Percentiles rank a stretch among this genome's conserved stretches.
Evolutionary conservation across 2,329 filamentous ascomycete genomes (phyloP).

Genomic region (Trichoderma lentiforme): DNA sequence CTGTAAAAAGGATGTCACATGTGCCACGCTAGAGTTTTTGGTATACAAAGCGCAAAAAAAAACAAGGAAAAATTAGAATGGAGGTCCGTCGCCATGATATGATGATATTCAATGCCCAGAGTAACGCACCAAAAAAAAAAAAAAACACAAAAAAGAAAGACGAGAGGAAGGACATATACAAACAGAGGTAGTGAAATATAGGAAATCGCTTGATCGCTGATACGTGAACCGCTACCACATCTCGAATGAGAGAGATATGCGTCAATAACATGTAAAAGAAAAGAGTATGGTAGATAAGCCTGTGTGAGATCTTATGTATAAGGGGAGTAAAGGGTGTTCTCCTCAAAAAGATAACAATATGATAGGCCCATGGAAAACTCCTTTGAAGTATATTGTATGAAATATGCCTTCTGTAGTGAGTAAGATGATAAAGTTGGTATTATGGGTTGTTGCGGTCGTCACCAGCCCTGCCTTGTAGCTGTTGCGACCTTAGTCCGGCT

Average conservation of each 20-base stretch:
- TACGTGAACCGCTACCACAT: neutral
- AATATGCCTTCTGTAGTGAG: neutral
- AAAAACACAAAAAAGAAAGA: neutral
- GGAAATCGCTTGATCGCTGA: slow-evolving; percentile 8
- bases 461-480: neutral
- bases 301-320: neutral
- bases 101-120: neutral
- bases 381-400: neutral
- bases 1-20: neutral
- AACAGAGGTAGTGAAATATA: neutral
- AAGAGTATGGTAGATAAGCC: neutral
- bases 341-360: neutral
- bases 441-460: neutral
- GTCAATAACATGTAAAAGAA: neutral
- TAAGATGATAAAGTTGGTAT: neutral
- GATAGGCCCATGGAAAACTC: neutral
- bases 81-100: neutral
- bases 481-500: neutral
- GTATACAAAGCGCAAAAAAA: neutral
- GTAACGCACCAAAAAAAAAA: neutral
- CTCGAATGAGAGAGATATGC: neutral
- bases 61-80: neutral
- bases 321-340: too few species aligned
- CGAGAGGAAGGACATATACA: neutral
- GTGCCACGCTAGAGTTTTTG: slow-evolving; percentile 1